These are phyloP conservation scores for Ophiocordyceps robertsii DNA, from an alignment of 2,329 filamentous ascomycete genomes.

Conservation along the genomic window DNA sequence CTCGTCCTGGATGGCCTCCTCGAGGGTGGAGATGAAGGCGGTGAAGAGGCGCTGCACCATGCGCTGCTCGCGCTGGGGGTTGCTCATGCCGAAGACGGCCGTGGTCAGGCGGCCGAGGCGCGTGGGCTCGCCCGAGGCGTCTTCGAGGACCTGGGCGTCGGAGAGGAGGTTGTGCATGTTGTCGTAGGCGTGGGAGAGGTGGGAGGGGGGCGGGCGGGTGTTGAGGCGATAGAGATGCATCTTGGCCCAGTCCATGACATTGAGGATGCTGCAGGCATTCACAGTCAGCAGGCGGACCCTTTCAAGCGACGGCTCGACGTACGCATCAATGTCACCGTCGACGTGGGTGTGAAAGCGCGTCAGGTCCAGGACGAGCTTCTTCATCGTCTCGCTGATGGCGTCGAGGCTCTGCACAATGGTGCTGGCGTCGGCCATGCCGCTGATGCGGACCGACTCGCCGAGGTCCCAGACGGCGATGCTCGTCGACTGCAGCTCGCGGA, in stretches of 20 bases:
- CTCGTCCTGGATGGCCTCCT: conserved; percentile 79
- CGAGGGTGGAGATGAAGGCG: conserved; percentile 75
- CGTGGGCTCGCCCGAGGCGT: conserved; percentile 44
- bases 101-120: conserved; percentile 55
- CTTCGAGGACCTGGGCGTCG: conserved; percentile 45
- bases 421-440: conserved; percentile 81
- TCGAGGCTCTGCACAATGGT: conserved; percentile 80
- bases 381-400: conserved; percentile 72
- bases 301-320: conserved; percentile 12
- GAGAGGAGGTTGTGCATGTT: conserved; percentile 72
- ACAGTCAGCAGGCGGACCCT: background rate
- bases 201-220: conserved; percentile 39
- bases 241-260: conserved; percentile 93
- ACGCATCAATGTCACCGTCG: conserved; percentile 82
- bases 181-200: conserved; percentile 58
- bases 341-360: conserved; percentile 90
- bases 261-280: conserved; percentile 49
- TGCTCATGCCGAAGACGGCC: conserved; percentile 65
- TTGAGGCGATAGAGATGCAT: conserved; percentile 66
- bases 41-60: conserved; percentile 74
- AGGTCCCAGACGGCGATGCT: conserved; percentile 92
- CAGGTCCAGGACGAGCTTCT: conserved; percentile 70
- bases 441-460: conserved; percentile 74
- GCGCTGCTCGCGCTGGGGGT: conserved; percentile 64
- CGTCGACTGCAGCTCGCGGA: conserved; percentile 79